phyloP scores from a whole-genome alignment of 2,329 filamentous ascomycete genomes.

The Phaeosphaeriaceae sp. region DNA sequence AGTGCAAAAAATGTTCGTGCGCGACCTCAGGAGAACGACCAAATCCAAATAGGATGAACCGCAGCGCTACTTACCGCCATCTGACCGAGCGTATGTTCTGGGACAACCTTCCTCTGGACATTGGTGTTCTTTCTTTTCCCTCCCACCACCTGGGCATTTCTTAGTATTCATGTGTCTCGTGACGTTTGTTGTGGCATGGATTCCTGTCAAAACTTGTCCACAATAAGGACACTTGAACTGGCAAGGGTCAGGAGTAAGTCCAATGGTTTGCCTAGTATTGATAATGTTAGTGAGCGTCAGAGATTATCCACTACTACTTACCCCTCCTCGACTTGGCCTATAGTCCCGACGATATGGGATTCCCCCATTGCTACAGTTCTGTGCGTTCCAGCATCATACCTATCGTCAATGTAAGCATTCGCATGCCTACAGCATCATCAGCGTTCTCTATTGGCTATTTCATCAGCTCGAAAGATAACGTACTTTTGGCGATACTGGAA shows the following conservation, averaged over 20 bases:
- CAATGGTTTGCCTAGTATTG: background rate
- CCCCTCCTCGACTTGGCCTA: too few relatives aligned
- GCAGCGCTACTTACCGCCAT: constrained; percentile 15
- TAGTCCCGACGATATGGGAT: too few relatives aligned
- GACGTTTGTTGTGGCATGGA: constrained; percentile 37
- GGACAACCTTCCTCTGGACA: constrained; percentile 28
- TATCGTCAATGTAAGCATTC: too few relatives aligned
- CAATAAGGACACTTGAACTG: constrained; percentile 30
- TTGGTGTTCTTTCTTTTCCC: constrained; percentile 17
- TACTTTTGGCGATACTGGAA: too few relatives aligned
- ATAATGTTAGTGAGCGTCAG: background rate
- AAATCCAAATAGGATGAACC: background rate
- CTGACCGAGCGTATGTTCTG: constrained; percentile 33
- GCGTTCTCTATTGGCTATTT: too few relatives aligned
- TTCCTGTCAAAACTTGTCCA: constrained; percentile 27
- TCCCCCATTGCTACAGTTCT: too few relatives aligned
- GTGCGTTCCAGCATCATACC: background rate
- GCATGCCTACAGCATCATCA: too few relatives aligned
- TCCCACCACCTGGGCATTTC: constrained; percentile 23
- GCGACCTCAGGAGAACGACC: background rate
- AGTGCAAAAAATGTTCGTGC: too few relatives aligned
- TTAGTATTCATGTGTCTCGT: constrained; percentile 35
- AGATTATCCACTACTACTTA: too few relatives aligned
- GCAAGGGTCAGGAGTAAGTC: constrained; percentile 2
- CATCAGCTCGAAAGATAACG: too few relatives aligned